Evolutionary conservation across 208 protist genomes (phyloP).

Genomic region (Herpetomonas samuelpessoai): DNA sequence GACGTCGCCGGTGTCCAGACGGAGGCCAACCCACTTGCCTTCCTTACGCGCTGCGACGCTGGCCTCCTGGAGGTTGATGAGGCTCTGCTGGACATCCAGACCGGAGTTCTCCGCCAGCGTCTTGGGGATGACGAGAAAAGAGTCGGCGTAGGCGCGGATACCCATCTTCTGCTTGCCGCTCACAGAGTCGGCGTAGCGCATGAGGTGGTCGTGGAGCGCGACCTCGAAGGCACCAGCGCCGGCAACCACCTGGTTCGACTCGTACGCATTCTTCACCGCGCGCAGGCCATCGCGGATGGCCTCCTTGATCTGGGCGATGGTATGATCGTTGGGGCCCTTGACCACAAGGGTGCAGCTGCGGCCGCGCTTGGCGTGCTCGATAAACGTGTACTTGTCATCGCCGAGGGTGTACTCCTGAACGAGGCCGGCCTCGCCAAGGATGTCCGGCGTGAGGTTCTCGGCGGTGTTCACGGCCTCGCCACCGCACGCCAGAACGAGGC

Average conservation of each 20-base stretch:
- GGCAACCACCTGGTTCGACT: constrained; percentile 93
- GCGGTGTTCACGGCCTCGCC: constrained; percentile 98
- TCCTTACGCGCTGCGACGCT: constrained; percentile 56
- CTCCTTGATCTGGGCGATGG: constrained; percentile 99
- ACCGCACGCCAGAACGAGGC: constrained; percentile 97
- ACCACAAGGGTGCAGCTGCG: constrained; percentile 99
- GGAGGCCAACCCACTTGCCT: constrained; percentile 93
- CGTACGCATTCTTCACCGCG: constrained; percentile 98
- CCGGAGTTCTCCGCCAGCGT: constrained; percentile 98
- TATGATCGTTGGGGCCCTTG: constrained; percentile 99
- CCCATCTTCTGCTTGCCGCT: constrained; percentile 95
- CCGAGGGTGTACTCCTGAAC: constrained; percentile 98
- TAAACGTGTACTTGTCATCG: constrained; percentile 99
- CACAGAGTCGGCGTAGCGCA: constrained; percentile 85
- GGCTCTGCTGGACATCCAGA: constrained; percentile 96
- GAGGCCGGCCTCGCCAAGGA: constrained; percentile 96
- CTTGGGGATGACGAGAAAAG: constrained; percentile 98
- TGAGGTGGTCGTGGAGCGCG: constrained; percentile 91
- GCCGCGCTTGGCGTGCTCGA: constrained; percentile 97
- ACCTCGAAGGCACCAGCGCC: constrained; percentile 99
- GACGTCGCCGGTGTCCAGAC: constrained; percentile 97
- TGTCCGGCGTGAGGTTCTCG: constrained; percentile 94
- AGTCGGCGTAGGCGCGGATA: constrained; percentile 98
- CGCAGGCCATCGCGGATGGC: constrained; percentile 99
- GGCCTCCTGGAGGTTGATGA: constrained; percentile 96